phyloP scores from a whole-genome alignment of 148 eudicot species.

The Cornus suecica region DNA sequence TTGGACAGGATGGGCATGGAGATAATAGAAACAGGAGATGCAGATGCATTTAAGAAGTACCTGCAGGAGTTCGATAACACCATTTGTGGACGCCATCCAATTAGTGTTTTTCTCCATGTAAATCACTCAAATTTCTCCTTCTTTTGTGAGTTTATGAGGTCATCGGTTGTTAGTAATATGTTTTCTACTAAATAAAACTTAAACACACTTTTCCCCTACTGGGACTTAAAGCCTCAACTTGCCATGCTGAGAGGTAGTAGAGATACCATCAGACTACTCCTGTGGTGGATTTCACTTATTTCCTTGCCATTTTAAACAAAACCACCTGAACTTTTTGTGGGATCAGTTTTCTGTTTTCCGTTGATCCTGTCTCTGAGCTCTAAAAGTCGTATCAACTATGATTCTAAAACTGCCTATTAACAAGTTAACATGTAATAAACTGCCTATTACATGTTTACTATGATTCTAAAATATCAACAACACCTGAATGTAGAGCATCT shows the following conservation, averaged over 20 bases:
- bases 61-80: constrained; percentile 82
- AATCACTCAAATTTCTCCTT: constrained; percentile 14
- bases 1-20: constrained; percentile 93
- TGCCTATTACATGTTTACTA: too few species aligned
- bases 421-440: too few species aligned
- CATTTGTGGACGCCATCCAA: constrained; percentile 97
- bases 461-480: neutral
- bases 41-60: constrained; percentile 80
- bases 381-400: neutral
- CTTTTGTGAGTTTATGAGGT: neutral
- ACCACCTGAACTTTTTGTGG: neutral
- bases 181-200: neutral
- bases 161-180: neutral
- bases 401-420: neutral
- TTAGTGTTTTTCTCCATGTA: constrained; percentile 94
- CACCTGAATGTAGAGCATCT: neutral
- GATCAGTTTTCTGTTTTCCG: neutral
- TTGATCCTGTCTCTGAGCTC: neutral
- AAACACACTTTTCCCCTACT: neutral
- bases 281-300: neutral
- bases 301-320: neutral
- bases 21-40: constrained; percentile 86
- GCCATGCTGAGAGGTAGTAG: too few species aligned
- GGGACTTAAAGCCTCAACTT: too few species aligned
- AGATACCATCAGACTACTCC: too few species aligned